Conservation (phyloP, 2,329 filamentous ascomycete species). For the Mollisiaceae sp. region DNA sequence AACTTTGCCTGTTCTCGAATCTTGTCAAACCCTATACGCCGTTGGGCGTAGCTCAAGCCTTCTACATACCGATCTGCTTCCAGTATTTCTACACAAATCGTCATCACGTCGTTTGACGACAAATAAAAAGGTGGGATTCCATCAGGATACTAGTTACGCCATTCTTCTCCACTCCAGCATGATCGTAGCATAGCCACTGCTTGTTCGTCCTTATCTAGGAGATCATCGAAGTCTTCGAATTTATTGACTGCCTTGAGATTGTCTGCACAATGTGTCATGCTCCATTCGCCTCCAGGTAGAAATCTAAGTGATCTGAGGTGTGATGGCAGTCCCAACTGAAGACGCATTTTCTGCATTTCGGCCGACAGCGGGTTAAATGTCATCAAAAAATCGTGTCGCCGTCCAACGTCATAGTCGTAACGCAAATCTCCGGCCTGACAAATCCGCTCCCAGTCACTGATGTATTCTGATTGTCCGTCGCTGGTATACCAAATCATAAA, state of each 20-base stretch:
- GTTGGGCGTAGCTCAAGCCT: background rate
- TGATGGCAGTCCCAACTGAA: background rate
- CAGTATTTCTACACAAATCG: background rate
- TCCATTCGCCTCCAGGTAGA: background rate
- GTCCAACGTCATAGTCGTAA: background rate
- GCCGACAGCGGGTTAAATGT: slow-evolving; percentile 3
- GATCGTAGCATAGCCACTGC: background rate
- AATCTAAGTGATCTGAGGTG: background rate
- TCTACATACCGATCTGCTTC: background rate
- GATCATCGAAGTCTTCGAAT: background rate
- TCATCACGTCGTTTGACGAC: background rate
- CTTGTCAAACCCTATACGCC: background rate
- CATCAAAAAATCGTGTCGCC: background rate
- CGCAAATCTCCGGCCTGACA: background rate
- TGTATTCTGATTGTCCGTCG: slow-evolving; percentile 5
- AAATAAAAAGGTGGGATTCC: background rate
- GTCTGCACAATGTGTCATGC: background rate
- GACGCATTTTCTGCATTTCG: background rate
- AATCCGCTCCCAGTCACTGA: slow-evolving; percentile 1
- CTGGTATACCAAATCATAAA: slow-evolving; percentile 5
- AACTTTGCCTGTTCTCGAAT: background rate
- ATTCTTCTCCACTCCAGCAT: slow-evolving; percentile 1
- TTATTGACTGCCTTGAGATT: no score
- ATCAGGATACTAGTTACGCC: background rate
- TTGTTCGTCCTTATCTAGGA: background rate